Conservation (phyloP, 805 yeast species). For the Candida peoriensis region DNA sequence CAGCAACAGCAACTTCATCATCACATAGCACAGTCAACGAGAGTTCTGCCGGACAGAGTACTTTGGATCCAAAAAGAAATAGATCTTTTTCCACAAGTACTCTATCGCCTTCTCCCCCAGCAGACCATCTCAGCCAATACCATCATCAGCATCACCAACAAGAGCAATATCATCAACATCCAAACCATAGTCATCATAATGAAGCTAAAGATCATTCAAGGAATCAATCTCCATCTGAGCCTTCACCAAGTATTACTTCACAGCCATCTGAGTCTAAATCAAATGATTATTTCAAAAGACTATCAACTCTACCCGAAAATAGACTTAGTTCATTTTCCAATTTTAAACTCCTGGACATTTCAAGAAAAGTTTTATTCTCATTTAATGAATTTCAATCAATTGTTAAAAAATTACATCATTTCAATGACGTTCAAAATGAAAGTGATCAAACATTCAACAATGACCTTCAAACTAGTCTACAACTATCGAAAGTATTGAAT, state of each 20-base stretch:
- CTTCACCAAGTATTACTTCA: no score
- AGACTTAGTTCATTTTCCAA: conserved; percentile 6
- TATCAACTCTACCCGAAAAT: conserved; percentile 59
- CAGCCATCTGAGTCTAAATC: conserved; percentile 37
- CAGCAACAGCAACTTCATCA: not conserved
- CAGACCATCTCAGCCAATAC: no score
- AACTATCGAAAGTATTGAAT: conserved; percentile 47
- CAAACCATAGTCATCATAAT: not conserved
- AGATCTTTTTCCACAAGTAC: conserved; percentile 17
- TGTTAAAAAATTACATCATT: conserved; percentile 50
- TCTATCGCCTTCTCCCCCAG: not conserved
- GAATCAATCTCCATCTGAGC: no score
- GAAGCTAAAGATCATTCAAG: conserved; percentile 23
- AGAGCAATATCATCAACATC: not conserved
- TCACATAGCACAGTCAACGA: no score
- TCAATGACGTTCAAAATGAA: no score
- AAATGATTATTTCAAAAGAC: conserved; percentile 59
- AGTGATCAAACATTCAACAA: conserved; percentile 48
- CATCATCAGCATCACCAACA: conserved; percentile 2
- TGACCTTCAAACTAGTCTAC: conserved; percentile 46
- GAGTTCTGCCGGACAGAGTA: no score
- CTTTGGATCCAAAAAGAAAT: conserved; percentile 15
- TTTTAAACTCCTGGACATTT: conserved; percentile 34
- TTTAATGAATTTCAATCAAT: conserved; percentile 62
- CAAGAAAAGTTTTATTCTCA: conserved; percentile 58